Conservation (phyloP, 2,329 filamentous ascomycete genomes). For the Aspergillus sp. region DNA sequence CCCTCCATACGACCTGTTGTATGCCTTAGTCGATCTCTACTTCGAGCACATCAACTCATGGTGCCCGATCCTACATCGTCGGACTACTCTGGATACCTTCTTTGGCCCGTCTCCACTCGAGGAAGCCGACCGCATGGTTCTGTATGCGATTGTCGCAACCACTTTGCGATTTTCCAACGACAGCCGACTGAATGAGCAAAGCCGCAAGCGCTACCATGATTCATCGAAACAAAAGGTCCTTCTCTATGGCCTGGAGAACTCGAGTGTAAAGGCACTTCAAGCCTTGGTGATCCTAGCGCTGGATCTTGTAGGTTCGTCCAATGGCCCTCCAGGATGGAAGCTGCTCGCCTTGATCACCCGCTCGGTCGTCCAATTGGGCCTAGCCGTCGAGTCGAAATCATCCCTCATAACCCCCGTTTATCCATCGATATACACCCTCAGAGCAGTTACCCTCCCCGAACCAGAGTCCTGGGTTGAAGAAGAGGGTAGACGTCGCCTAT, state of each 20-base stretch:
- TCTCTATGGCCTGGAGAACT: constrained; percentile 84
- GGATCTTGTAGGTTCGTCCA: constrained; percentile 80
- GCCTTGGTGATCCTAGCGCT: constrained; percentile 83
- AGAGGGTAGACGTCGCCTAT: constrained; percentile 76
- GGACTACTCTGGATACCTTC: constrained; percentile 74
- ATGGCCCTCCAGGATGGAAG: constrained; percentile 90
- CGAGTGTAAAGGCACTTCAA: constrained; percentile 82
- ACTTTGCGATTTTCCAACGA: constrained; percentile 83
- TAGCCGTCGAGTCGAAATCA: constrained; percentile 79
- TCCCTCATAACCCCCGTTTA: constrained; percentile 74
- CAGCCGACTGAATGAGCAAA: constrained; percentile 67
- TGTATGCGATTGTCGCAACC: constrained; percentile 86
- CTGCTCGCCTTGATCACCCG: constrained; percentile 84
- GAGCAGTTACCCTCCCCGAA: constrained; percentile 80
- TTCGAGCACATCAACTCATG: constrained; percentile 79
- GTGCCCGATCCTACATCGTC: constrained; percentile 87
- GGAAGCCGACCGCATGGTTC: constrained; percentile 75
- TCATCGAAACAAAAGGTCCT: constrained; percentile 82
- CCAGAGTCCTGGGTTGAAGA: constrained; percentile 85
- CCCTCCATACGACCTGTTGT: constrained; percentile 71
- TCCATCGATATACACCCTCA: constrained; percentile 82
- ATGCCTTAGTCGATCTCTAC: constrained; percentile 70
- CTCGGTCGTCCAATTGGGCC: constrained; percentile 80
- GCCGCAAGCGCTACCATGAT: constrained; percentile 71
- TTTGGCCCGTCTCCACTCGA: constrained; percentile 75